Evolutionary conservation across 2,329 filamentous ascomycete genomes (phyloP), one percentile per base, ranked within the genome.

Genomic region (Paecilomyces dactylethromorphus): DNA sequence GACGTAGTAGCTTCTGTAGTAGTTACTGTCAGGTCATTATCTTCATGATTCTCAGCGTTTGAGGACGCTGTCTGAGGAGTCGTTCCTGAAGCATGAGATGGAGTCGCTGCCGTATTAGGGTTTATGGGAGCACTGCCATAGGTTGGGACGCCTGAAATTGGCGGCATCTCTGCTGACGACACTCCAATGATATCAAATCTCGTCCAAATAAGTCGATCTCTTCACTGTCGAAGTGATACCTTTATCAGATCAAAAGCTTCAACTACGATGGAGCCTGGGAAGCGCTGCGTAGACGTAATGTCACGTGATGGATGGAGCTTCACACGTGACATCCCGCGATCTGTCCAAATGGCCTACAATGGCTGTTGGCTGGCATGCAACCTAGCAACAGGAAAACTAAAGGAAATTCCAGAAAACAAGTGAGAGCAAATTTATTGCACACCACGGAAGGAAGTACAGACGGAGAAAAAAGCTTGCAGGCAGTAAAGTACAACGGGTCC

Each of bases 401-500:
- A 29, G 26, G 39, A 45, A n/a, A 39, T 39, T 45, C 29, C 22
- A 32, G 50, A 54, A 59, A 56, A 58, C 32, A 57, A 57, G 55
- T 53, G 35, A 56, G 35, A 56, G 52, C 50, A 55, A 29, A 56
- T 68, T 58, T 60, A 31, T 55, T 56, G 56, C 61, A 59, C 60
- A 55, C 45, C 26, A 55, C 29, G 54, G 53, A 61, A 63, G 58
- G 63, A 68, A 68, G 62, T 64, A 67, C 56, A 67, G 56, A 62
- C 65, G 65, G 62, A 68, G 67, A 68, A 70, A 72, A 72, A 70
- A 74, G 72, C 71, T 76, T 74, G 73, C 75, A 76, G 73, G 73
- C 72, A 77, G 73, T 79, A 78, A 77, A 78, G 70, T 78, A 78
- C 76, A 78, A 76, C 71, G 72, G 74, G 71, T 72, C 73, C 68